These are phyloP conservation scores for Hibiscus tridactylites DNA, from an alignment of 345 rosid species.

Conservation along the genomic window DNA sequence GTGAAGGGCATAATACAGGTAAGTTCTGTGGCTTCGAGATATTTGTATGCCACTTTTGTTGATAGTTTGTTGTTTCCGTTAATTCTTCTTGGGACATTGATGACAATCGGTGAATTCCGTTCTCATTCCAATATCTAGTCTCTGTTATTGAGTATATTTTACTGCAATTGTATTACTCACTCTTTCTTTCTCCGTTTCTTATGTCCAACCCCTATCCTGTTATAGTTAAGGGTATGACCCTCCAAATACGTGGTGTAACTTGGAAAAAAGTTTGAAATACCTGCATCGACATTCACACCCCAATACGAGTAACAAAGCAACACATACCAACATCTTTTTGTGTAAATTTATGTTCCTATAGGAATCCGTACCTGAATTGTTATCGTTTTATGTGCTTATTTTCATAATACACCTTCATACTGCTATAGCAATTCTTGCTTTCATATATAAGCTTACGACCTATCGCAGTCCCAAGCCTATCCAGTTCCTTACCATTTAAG, in stretches of 20 bases:
- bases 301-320: background rate
- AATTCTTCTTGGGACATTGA: background rate
- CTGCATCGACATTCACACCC: background rate
- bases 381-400: background rate
- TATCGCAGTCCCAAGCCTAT: background rate
- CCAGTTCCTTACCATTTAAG: background rate
- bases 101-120: background rate
- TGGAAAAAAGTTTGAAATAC: background rate
- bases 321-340: background rate
- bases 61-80: background rate
- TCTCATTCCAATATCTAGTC: background rate
- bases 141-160: background rate
- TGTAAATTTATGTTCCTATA: background rate
- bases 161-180: background rate
- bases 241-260: background rate
- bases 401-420: background rate
- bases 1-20: slow-evolving; percentile 97
- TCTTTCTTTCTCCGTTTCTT: background rate
- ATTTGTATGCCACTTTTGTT: background rate
- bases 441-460: background rate
- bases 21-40: slow-evolving; percentile 4
- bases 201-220: background rate
- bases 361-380: background rate
- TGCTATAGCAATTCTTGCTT: background rate
- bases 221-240: background rate